Evolutionary conservation across 2,329 filamentous ascomycete species (phyloP).

Genomic region (Pestalotiopsis sp.): DNA sequence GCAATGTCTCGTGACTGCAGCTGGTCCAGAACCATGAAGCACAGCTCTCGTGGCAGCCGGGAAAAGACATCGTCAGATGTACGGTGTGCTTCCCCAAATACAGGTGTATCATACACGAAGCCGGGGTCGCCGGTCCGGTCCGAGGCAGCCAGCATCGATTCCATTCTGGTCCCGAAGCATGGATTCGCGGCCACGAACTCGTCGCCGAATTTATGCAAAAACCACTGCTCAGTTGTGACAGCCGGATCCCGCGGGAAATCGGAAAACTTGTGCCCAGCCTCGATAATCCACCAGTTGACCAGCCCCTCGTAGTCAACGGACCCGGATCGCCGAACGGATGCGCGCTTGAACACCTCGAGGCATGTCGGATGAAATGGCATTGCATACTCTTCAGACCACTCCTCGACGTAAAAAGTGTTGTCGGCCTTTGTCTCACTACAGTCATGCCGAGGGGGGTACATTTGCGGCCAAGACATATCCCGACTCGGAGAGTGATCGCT

Average conservation of each 20-base stretch:
- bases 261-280: neutral
- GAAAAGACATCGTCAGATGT: neutral
- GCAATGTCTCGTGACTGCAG: neutral
- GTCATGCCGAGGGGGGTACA: neutral
- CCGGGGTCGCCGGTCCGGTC: neutral
- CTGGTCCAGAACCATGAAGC: neutral
- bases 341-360: conserved; percentile 7
- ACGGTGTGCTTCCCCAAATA: neutral
- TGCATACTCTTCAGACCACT: neutral
- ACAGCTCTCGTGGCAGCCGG: neutral
- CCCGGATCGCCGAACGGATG: neutral
- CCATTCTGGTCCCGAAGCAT: neutral
- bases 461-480: neutral
- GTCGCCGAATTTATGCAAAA: neutral
- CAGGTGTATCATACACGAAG: neutral
- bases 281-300: conserved; percentile 1
- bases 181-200: conserved; percentile 7
- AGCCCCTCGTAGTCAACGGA: neutral
- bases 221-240: neutral
- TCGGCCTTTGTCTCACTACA: neutral
- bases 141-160: neutral
- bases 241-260: neutral
- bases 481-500: neutral
- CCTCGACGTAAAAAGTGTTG: neutral
- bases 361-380: conserved; percentile 10